Conservation (phyloP, 768 basidiomycete species). For the Dioszegia hungarica region DNA sequence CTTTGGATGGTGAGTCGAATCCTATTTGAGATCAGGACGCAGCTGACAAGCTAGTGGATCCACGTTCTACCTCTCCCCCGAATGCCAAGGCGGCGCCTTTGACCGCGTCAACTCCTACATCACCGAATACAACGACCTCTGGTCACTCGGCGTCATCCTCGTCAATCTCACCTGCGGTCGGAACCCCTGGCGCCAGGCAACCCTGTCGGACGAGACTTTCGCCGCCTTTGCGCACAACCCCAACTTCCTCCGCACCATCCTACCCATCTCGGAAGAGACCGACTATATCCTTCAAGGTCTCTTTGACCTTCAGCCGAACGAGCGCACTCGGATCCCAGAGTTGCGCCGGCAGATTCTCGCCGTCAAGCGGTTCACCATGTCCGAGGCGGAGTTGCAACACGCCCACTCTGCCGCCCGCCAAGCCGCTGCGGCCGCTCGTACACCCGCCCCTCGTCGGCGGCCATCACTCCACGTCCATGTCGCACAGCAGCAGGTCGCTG, state of each 20-base stretch:
- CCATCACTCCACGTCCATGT: neutral
- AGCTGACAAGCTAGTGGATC: conserved; percentile 56
- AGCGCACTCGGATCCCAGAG: conserved; percentile 62
- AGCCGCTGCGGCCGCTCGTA: conserved; percentile 37
- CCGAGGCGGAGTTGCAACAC: conserved; percentile 52
- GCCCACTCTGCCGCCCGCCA: conserved; percentile 45
- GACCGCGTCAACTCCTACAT: conserved; percentile 57
- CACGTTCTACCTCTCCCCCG: conserved; percentile 95
- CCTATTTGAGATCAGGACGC: neutral
- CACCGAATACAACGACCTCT: conserved; percentile 80
- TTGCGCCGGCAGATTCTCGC: conserved; percentile 58
- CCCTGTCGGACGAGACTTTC: conserved; percentile 67
- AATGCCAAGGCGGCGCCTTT: conserved; percentile 57
- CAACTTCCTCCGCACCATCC: conserved; percentile 61
- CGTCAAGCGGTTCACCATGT: conserved; percentile 62
- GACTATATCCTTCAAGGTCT: conserved; percentile 66
- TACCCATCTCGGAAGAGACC: conserved; percentile 67
- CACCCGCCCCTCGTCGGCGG: neutral
- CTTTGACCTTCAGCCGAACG: conserved; percentile 62
- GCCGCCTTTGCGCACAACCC: conserved; percentile 63
- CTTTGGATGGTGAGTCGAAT: conserved; percentile 61
- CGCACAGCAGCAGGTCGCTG: too few species aligned
- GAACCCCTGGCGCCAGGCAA: conserved; percentile 72
- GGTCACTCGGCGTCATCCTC: conserved; percentile 80
- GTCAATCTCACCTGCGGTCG: conserved; percentile 72